Conservation (phyloP, 2,329 filamentous ascomycete genomes). For the Alternaria rosae region DNA sequence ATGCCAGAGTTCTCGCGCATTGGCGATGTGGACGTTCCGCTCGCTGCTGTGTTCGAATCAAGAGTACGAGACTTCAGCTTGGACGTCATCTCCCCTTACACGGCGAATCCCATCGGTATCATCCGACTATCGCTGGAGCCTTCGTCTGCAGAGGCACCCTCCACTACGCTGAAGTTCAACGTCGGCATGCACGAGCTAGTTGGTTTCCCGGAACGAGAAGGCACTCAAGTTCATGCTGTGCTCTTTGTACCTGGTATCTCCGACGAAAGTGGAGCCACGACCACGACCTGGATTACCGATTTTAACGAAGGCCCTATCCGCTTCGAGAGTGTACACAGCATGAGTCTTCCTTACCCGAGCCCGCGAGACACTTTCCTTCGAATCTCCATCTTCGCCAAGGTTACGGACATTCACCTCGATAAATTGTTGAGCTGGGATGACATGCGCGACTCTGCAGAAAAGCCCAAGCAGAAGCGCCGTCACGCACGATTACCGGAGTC, state of each 20-base stretch:
- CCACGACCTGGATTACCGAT: slow-evolving; percentile 90
- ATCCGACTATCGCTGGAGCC: slow-evolving; percentile 91
- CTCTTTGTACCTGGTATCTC: slow-evolving; percentile 93
- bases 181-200: slow-evolving; percentile 97
- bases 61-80: slow-evolving; percentile 92
- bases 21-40: slow-evolving; percentile 89
- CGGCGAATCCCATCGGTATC: slow-evolving; percentile 87
- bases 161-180: slow-evolving; percentile 95
- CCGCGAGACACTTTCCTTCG: slow-evolving; percentile 78
- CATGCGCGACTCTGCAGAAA: slow-evolving; percentile 78
- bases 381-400: slow-evolving; percentile 89
- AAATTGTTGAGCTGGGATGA: slow-evolving; percentile 99
- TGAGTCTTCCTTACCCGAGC: slow-evolving; percentile 86
- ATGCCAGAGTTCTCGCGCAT: slow-evolving; percentile 93
- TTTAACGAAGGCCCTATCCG: slow-evolving; percentile 93
- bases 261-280: slow-evolving; percentile 85
- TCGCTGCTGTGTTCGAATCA: slow-evolving; percentile 92
- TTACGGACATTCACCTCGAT: slow-evolving; percentile 92
- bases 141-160: slow-evolving; percentile 89
- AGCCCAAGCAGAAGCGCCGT: slow-evolving; percentile 65
- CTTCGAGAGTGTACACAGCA: slow-evolving; percentile 98
- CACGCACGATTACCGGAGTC: slow-evolving; percentile 82
- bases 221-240: slow-evolving; percentile 93
- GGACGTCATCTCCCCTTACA: slow-evolving; percentile 92
- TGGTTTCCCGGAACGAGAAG: slow-evolving; percentile 94